Conservation (phyloP, 78 protist species). For the Protostelium mycophagum region DNA sequence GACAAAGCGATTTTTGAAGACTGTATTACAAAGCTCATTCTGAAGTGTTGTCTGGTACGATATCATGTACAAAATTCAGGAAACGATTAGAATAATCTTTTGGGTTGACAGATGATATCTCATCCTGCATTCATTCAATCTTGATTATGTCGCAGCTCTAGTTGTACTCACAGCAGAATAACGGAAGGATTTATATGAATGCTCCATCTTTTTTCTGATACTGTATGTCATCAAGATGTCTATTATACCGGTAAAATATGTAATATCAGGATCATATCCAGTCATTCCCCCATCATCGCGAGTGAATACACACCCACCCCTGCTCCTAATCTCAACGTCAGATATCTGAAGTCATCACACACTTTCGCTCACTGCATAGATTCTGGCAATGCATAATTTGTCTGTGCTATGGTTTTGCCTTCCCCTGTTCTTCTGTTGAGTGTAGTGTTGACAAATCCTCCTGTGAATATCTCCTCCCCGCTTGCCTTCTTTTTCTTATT, state of each 20-base stretch:
- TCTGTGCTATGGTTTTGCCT: not conserved
- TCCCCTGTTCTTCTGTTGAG: not conserved
- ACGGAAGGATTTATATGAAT: conserved; percentile 58
- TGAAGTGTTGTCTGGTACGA: no score
- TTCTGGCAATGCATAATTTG: not conserved
- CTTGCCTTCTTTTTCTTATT: not conserved
- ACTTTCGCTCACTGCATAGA: not conserved
- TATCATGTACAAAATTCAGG: conserved; percentile 27
- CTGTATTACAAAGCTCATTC: no score
- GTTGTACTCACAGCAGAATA: conserved; percentile 8
- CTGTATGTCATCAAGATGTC: conserved; percentile 82
- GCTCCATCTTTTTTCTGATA: conserved; percentile 72
- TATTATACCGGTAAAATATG: conserved; percentile 75
- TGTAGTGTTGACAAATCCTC: not conserved
- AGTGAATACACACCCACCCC: conserved; percentile 3
- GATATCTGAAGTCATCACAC: not conserved
- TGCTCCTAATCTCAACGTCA: not conserved
- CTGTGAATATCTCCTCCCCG: not conserved
- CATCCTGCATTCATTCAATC: conserved; percentile 15
- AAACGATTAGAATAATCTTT: conserved; percentile 49
- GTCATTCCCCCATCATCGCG: conserved; percentile 13
- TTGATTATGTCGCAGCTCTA: not conserved
- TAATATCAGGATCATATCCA: not conserved
- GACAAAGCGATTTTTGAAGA: no score
- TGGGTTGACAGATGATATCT: conserved; percentile 49